These are phyloP conservation scores for Fibroporia radiculosa DNA, from an alignment of 768 basidiomycete genomes.

Conservation along the genomic window DNA sequence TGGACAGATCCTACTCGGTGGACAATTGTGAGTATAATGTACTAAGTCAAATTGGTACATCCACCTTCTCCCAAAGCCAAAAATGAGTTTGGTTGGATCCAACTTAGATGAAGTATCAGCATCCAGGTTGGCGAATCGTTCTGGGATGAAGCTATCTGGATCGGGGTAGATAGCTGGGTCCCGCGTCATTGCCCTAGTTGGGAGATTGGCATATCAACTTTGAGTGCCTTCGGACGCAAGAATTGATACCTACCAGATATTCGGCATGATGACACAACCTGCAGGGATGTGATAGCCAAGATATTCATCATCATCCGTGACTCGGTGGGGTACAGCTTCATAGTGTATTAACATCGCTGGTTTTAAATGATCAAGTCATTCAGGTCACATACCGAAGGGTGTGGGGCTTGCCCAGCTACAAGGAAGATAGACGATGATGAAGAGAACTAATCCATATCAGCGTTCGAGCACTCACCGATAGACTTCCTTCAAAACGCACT, in stretches of 20 bases:
- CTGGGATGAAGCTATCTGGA: slow-evolving; percentile 15
- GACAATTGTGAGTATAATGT: neutral
- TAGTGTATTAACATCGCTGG: slow-evolving; percentile 2
- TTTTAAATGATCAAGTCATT: neutral
- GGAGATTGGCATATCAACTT: neutral
- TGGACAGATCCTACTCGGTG: slow-evolving; percentile 36
- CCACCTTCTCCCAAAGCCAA: slow-evolving; percentile 12
- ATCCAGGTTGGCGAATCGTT: slow-evolving; percentile 10
- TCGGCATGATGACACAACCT: slow-evolving; percentile 12
- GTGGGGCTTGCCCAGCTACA: slow-evolving; percentile 12
- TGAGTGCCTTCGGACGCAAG: neutral
- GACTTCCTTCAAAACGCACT: slow-evolving; percentile 13
- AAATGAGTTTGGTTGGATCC: slow-evolving; percentile 3
- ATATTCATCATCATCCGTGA: slow-evolving; percentile 17
- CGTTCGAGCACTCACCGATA: slow-evolving; percentile 9
- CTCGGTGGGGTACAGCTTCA: slow-evolving; percentile 15
- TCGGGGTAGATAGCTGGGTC: slow-evolving; percentile 14
- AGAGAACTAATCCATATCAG: too few species aligned
- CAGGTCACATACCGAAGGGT: slow-evolving; percentile 7
- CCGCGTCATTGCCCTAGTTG: slow-evolving; percentile 13
- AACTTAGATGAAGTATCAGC: neutral
- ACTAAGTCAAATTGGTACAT: neutral
- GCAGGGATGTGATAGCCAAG: slow-evolving; percentile 13
- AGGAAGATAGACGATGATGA: slow-evolving; percentile 10
- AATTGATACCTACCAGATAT: slow-evolving; percentile 14